Base-by-base conservation (phyloP, 768 basidiomycete genomes). In the Lentinula lateritia region DNA sequence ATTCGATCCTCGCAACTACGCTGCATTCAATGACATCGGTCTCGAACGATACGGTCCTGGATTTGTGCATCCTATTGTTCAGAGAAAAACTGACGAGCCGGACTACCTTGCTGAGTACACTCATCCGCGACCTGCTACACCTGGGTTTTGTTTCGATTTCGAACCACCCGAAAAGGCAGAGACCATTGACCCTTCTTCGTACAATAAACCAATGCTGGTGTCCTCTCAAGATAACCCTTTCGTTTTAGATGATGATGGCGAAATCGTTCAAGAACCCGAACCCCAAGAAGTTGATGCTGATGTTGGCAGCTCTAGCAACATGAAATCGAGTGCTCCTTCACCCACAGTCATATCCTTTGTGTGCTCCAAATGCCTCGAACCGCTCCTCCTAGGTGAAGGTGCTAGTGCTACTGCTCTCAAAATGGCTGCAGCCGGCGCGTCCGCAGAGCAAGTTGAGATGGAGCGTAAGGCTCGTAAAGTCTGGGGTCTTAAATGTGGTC, bases 401-500 rank as follows among this genome's bases (percentile, higher is more conserved):
- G 48, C 58, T 13, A 59, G 58, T n/a, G 58, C 58, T 10, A n/a
- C 8, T 18, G 58, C 45, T 35, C 43, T 59, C 13, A 38, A 50
- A 36, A 35, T 59, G 43, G 58, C 58, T 8, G 77, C 80, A 52
- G 75, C 76, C 1, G 80, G 78, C 12, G 74, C 84, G n/a, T 73
- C 75, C 15, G 59, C 41, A 9, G 72, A 73, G 5, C 73, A 69
- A 12, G 72, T 70, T 50, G 80, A 74, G 54, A 73, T 77, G 50
- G 84, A 83, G 39, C 76, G 73, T 43, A 74, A 74, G 43, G 72
- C 72, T 41, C 74, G 78, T 58, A 79, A 82, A 46, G 73, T 92
- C 7, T 92, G 89, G 90, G 84, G 81, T 1, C 72, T 93, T 62
- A 76, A 88, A 43, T 93, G 90, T 57, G 90, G 90, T 0, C 91